These are phyloP conservation scores for Carex arenaria DNA, from an alignment of 202 grass and related monocot genomes.

Conservation along the genomic window DNA sequence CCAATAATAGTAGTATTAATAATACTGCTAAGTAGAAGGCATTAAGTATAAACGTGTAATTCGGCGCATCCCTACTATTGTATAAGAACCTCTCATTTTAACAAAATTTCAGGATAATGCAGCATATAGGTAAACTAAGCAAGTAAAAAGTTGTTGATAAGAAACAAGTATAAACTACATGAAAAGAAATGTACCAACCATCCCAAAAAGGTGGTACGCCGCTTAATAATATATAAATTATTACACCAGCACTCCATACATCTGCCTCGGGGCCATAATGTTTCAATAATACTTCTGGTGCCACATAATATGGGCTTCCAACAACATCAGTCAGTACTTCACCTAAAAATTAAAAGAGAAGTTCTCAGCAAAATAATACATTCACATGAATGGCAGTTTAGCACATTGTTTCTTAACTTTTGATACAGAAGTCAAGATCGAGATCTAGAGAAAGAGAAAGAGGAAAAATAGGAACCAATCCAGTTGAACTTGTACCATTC, in stretches of 20 bases:
- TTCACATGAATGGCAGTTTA: not conserved
- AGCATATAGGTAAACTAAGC: not conserved
- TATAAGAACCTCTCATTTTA: not conserved
- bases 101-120: not conserved
- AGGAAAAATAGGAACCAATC: not conserved
- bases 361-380: not conserved
- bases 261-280: constrained; percentile 82
- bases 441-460: not conserved
- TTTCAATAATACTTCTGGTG: constrained; percentile 88
- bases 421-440: not conserved
- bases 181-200: constrained; percentile 58
- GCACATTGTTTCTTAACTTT: not conserved
- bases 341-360: constrained; percentile 37
- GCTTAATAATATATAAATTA: constrained; percentile 95
- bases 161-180: not conserved
- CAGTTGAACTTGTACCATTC: not conserved
- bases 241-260: constrained; percentile 98
- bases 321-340: constrained; percentile 84
- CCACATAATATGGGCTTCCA: constrained; percentile 94
- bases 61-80: not conserved
- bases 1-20: not conserved
- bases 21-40: not conserved
- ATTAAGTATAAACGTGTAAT: not conserved
- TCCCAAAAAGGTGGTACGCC: constrained; percentile 99
- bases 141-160: not conserved